Evolutionary conservation across 805 yeast genomes (phyloP).

Genomic region (Wickerhamomyces silvicola): DNA sequence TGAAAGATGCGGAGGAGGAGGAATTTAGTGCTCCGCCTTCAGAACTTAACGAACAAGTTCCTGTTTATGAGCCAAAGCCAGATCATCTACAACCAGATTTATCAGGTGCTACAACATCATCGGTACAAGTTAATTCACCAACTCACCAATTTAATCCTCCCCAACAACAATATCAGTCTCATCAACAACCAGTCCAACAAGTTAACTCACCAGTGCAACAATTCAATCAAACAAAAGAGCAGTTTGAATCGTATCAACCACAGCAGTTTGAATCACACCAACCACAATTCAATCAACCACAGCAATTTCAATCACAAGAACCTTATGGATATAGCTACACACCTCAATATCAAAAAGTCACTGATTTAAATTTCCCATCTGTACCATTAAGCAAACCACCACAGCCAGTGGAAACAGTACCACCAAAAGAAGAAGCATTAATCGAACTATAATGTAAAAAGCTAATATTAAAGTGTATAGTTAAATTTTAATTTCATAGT

Average conservation of each 20-base stretch:
- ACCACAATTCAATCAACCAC: conserved; percentile 4
- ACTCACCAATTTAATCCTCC: conserved; percentile 1
- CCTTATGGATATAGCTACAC: conserved; percentile 2
- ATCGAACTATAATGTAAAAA: conserved; percentile 34
- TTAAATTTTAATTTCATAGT: too few species aligned
- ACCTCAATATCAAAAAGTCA: conserved; percentile 19
- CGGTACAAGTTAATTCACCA: too few species aligned
- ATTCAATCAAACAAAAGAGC: conserved; percentile 6
- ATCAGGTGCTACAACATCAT: too few species aligned
- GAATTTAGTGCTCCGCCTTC: too few species aligned
- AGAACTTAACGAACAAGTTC: too few species aligned
- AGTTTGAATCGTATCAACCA: conserved; percentile 3
- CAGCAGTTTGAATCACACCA: conserved; percentile 5
- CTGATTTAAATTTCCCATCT: conserved; percentile 34
- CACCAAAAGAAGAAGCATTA: conserved; percentile 16
- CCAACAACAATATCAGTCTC: conserved; percentile 2
- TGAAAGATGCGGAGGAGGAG: too few species aligned
- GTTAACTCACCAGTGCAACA: conserved; percentile 2
- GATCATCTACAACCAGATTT: too few species aligned
- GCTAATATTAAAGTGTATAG: too few species aligned
- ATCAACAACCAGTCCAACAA: not conserved
- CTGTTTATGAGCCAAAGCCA: too few species aligned
- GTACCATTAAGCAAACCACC: conserved; percentile 29
- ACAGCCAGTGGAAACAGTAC: conserved; percentile 3
- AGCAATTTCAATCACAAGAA: conserved; percentile 1